Evolutionary conservation across 495 filamentous ascomycete genomes (phyloP), one percentile per base, ranked within the genome.

Genomic region (Cenococcum geophilum): DNA sequence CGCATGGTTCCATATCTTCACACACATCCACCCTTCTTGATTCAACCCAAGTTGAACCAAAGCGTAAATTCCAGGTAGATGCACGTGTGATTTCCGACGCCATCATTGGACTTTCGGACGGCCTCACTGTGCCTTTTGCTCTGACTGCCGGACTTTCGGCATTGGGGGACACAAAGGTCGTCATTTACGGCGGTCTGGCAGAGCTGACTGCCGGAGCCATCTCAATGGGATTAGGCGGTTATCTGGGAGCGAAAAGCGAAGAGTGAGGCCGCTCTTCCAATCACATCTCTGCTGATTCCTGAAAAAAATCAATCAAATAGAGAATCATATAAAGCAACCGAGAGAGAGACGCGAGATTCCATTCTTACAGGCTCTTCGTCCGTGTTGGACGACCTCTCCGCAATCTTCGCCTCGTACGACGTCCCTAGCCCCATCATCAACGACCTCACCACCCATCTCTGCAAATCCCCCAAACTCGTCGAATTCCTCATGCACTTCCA

Each of bases 231-330:
- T 61, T 83, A 40, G 82, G 82, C 6, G 82, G 82, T 25, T 76
- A 83, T 64, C 76, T 93, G 2, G 86, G 86, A 12, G 86, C 88
- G 0, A 84, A 84, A 64, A 85, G 85, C 43, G 88, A 91, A 75
- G 78, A 77, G 53, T 60, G 27, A 32, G 27, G 6, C 27, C 27
- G 27, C 27, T 32, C 3, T 6, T 32, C 27, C 27, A 32, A 49
- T 9, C 36, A 32, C 27, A 32, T 6, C 27, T 32, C 2, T 32
- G 6, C 27, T 32, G 6, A 32, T 6, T 6, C 3, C 27, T 32
- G 6, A 32, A 32, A 32, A 32, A 32, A 2, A 32, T 32, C 3
- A 6, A 2, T 6, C 2, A 32, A 32, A 32, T 32, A 32, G 27
- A 32, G 27, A 32, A 32, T 32, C 27, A 2, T 32, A 32, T 6